phyloP scores from a whole-genome alignment of 495 filamentous ascomycete genomes.

The Bryoglossum gracile region DNA sequence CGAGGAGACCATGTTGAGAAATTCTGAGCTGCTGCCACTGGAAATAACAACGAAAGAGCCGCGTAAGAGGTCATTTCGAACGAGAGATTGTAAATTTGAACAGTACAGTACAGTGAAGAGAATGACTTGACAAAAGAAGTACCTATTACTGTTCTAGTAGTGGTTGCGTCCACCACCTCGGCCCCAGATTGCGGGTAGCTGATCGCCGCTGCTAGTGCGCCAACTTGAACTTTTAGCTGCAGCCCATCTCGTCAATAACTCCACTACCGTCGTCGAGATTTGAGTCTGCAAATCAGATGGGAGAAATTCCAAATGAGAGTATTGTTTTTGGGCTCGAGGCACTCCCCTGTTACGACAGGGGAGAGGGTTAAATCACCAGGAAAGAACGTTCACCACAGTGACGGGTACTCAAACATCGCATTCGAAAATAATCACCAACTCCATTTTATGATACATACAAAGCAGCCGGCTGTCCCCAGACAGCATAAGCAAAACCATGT shows the following conservation, averaged over 20 bases:
- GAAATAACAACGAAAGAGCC: not conserved
- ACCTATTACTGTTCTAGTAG: no score
- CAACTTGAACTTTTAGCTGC: no score
- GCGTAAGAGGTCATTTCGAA: not conserved
- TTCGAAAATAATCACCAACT: constrained; percentile 14
- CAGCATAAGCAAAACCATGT: constrained; percentile 17
- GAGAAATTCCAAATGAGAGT: not conserved
- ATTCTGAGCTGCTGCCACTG: constrained; percentile 4
- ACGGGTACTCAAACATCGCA: not conserved
- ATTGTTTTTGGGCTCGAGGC: not conserved
- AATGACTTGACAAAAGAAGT: no score
- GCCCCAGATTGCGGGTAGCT: no score
- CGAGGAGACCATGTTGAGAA: constrained; percentile 7
- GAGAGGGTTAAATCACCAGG: not conserved
- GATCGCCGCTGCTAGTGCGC: no score
- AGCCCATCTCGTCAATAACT: not conserved
- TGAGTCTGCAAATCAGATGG: not conserved
- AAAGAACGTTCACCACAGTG: not conserved
- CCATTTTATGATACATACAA: constrained; percentile 28
- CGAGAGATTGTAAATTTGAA: no score
- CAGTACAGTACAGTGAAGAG: no score
- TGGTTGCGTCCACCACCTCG: no score
- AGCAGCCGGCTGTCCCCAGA: constrained; percentile 5
- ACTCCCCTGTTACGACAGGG: not conserved
- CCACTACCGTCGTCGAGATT: not conserved